Evolutionary conservation across 352 stramenopile species (phyloP).

Genomic region (Phytophthora syringae): DNA sequence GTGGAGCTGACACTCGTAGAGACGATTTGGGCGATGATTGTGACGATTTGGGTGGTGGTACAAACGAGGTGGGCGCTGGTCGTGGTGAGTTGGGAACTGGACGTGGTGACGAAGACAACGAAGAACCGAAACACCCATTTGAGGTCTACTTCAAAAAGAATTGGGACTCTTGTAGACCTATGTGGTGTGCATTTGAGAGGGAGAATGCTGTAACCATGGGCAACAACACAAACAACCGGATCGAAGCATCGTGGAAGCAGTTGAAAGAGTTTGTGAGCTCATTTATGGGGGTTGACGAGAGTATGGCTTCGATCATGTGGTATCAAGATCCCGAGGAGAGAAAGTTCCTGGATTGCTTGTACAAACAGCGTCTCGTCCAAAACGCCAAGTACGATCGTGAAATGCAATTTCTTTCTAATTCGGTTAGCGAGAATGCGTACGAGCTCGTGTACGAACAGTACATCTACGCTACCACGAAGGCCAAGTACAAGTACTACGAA

Average conservation of each 20-base stretch:
- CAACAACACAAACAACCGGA: background rate
- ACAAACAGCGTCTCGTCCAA: background rate
- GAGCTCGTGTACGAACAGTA: slow-evolving; percentile 28
- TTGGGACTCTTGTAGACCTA: background rate
- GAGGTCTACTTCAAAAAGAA: background rate
- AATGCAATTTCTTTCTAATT: background rate
- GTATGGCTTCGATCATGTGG: background rate
- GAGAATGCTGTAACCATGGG: background rate
- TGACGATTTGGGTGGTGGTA: too few species aligned
- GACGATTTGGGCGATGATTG: too few species aligned
- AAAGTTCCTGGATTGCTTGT: background rate
- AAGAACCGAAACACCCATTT: too few species aligned
- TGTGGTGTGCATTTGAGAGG: background rate
- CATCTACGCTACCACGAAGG: slow-evolving; percentile 3
- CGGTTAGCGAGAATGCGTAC: background rate
- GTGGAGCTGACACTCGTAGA: too few species aligned
- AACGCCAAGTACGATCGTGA: background rate
- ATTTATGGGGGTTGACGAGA: background rate
- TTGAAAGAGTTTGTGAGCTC: background rate
- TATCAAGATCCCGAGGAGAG: background rate
- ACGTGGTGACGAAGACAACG: too few species aligned
- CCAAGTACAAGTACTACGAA: slow-evolving; percentile 22
- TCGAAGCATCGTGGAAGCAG: slow-evolving; percentile 28
- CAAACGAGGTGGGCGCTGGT: too few species aligned
- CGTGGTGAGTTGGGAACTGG: too few species aligned